A percentile compares a stretch with the other conserved stretches of the same genome.
phyloP scores from a whole-genome alignment of 192 early-diverging fungal species.

The Borealophlyctis nickersoniae region DNA sequence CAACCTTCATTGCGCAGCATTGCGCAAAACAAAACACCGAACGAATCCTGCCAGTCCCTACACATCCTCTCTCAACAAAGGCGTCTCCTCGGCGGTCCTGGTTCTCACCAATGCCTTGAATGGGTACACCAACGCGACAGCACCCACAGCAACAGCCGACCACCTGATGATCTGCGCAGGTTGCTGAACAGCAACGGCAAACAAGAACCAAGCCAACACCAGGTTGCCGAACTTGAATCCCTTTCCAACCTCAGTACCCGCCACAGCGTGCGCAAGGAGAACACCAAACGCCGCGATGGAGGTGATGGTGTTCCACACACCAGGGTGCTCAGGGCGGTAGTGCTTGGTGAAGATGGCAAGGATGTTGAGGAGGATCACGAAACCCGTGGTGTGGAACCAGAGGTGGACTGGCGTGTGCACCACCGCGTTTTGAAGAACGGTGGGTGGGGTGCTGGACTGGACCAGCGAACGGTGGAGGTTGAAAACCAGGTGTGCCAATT shows the following conservation, averaged over 20 bases:
- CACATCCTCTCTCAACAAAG: too few relatives aligned
- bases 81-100: neutral
- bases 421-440: neutral
- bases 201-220: neutral
- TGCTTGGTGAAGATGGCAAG: constrained; percentile 36
- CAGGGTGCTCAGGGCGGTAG: constrained; percentile 34
- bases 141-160: constrained; percentile 7
- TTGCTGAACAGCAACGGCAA: constrained; percentile 21
- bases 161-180: constrained; percentile 16
- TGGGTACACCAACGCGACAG: constrained; percentile 12
- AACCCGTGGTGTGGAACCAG: constrained; percentile 1
- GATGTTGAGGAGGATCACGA: constrained; percentile 1
- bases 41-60: too few relatives aligned
- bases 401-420: neutral
- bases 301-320: constrained; percentile 41
- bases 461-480: neutral
- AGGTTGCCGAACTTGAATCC: neutral
- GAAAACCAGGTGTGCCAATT: neutral
- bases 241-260: constrained; percentile 47
- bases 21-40: too few relatives aligned
- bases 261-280: constrained; percentile 54
- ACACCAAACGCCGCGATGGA: constrained; percentile 50
- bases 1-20: too few relatives aligned
- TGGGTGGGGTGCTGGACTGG: neutral
- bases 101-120: constrained; percentile 5